Conservation (phyloP, 2,329 filamentous ascomycete species). For the Penicillium sp. region DNA sequence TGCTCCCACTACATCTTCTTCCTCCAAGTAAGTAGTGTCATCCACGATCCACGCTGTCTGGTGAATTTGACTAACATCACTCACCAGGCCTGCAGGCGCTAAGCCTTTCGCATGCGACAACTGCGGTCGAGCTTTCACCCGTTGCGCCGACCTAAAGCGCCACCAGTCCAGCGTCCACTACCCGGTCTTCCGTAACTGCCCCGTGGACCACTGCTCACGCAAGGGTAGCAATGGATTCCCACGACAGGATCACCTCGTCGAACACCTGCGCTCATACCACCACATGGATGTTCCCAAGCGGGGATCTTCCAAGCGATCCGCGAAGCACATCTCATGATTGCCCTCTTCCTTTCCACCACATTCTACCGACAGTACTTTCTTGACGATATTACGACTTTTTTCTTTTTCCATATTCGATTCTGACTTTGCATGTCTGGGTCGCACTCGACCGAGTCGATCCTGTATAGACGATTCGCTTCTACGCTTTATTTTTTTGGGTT, state of each 20-base stretch:
- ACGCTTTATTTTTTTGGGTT: background rate
- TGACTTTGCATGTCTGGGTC: background rate
- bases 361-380: background rate
- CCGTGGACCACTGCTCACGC: slow-evolving; percentile 45
- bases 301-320: slow-evolving; percentile 31
- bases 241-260: slow-evolving; percentile 58
- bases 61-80: slow-evolving; percentile 5
- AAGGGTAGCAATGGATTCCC: slow-evolving; percentile 55
- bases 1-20: slow-evolving; percentile 11
- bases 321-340: slow-evolving; percentile 16
- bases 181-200: slow-evolving; percentile 47
- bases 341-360: background rate
- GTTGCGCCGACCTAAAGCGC: slow-evolving; percentile 52
- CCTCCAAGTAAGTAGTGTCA: slow-evolving; percentile 25
- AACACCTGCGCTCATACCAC: slow-evolving; percentile 60
- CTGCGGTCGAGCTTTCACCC: slow-evolving; percentile 45
- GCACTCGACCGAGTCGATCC: background rate
- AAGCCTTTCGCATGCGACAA: slow-evolving; percentile 36
- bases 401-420: background rate
- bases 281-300: slow-evolving; percentile 49
- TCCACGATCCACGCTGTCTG: background rate
- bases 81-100: slow-evolving; percentile 20
- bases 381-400: slow-evolving; percentile 5
- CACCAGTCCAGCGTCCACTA: slow-evolving; percentile 51
- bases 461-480: slow-evolving; percentile 9